A percentile compares a stretch with the other conserved stretches of the same genome.
These are phyloP conservation scores for Pseudogymnoascus sp. DNA, from an alignment of 2,329 filamentous ascomycete species.

Conservation along the genomic window DNA sequence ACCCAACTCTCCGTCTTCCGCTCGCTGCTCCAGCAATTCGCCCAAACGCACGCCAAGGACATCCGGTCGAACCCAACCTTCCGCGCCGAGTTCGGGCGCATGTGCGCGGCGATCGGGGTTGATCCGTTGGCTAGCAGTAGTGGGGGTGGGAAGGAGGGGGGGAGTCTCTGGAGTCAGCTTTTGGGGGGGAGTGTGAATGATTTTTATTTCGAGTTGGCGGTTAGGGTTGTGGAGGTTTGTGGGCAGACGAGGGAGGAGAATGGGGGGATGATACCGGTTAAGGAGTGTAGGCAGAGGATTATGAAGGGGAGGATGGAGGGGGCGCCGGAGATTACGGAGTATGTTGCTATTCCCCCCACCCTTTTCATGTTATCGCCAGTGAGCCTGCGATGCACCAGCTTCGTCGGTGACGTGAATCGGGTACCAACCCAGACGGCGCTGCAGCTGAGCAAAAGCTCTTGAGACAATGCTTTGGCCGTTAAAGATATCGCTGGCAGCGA, in stretches of 20 bases:
- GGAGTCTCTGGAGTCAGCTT: constrained; percentile 86
- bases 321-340: constrained; percentile 71
- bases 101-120: constrained; percentile 95
- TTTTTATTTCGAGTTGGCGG: constrained; percentile 96
- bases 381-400: no score
- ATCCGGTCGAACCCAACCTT: constrained; percentile 94
- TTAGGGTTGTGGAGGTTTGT: constrained; percentile 92
- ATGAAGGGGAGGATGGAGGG: constrained; percentile 68
- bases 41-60: constrained; percentile 87
- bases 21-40: constrained; percentile 89
- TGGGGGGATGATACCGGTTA: constrained; percentile 80
- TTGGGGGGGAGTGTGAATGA: constrained; percentile 89
- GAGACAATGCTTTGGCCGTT: no score
- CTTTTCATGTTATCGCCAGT: not conserved
- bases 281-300: constrained; percentile 72
- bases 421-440: no score
- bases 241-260: constrained; percentile 81
- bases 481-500: no score
- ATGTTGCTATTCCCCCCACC: constrained; percentile 19
- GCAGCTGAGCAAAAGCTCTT: no score
- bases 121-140: constrained; percentile 77
- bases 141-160: constrained; percentile 43
- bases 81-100: constrained; percentile 93
- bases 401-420: no score
- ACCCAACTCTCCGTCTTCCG: constrained; percentile 96